These are phyloP conservation scores for Fusarium subglutinans DNA, from an alignment of 2,329 filamentous ascomycete species.

Conservation along the genomic window DNA sequence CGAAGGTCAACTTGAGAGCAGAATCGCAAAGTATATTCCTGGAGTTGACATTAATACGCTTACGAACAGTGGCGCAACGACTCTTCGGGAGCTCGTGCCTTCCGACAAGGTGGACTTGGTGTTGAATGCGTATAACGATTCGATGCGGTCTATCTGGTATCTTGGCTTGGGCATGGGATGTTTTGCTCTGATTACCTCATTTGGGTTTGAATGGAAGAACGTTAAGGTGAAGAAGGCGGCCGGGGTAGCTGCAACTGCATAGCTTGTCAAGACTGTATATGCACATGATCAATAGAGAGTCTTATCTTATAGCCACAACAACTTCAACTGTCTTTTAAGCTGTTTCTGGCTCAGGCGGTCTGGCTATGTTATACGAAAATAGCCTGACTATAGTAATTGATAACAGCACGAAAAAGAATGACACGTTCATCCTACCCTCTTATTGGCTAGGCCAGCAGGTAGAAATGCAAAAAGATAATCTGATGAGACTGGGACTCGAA, in stretches of 20 bases:
- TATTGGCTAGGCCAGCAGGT: rapidly evolving
- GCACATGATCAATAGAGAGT: not conserved
- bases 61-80: constrained; percentile 3
- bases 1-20: not conserved
- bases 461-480: not conserved
- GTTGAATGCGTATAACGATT: constrained; percentile 13
- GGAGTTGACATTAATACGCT: not conserved
- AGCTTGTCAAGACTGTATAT: rapidly evolving
- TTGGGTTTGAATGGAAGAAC: constrained; percentile 18
- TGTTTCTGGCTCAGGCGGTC: not conserved
- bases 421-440: rapidly evolving
- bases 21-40: not conserved
- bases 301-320: not conserved
- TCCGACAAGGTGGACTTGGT: not conserved
- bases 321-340: not conserved
- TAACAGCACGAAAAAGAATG: not conserved
- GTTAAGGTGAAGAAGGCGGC: not conserved
- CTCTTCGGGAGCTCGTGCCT: not conserved
- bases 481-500: constrained; percentile 30
- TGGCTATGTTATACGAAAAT: no score
- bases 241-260: rapidly evolving
- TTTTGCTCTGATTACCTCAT: not conserved
- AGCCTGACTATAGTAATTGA: rapidly evolving
- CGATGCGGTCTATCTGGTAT: constrained; percentile 16
- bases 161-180: not conserved